A percentile compares a stretch with the other conserved stretches of the same genome.
phyloP scores from a whole-genome alignment of 345 rosid species.

The Gossypium turneri region DNA sequence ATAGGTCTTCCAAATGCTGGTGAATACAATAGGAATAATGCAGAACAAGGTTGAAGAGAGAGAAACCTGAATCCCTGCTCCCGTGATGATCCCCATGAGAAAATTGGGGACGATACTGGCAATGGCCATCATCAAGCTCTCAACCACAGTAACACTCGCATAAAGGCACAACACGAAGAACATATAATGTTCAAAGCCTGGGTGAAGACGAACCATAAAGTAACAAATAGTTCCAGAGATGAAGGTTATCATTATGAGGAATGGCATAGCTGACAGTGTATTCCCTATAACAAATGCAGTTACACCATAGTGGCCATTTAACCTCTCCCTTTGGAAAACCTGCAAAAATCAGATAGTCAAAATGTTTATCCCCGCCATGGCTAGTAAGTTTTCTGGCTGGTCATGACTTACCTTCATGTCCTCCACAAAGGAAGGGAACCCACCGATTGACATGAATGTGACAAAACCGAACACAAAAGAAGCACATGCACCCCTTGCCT shows the following conservation, averaged over 20 bases:
- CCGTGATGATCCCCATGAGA: background rate
- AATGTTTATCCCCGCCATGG: background rate
- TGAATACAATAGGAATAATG: background rate
- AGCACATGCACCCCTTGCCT: slow-evolving; percentile 3
- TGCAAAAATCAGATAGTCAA: slow-evolving; percentile 16
- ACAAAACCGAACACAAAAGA: slow-evolving; percentile 8
- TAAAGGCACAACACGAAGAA: slow-evolving; percentile 7
- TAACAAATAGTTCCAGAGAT: slow-evolving; percentile 84
- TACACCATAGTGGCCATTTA: slow-evolving; percentile 59
- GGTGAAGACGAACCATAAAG: slow-evolving; percentile 45
- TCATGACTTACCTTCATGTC: slow-evolving; percentile 12
- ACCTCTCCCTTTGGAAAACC: slow-evolving; percentile 96
- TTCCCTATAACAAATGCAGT: background rate
- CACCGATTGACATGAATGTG: slow-evolving; percentile 3
- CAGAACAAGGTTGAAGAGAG: background rate
- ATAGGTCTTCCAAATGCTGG: background rate
- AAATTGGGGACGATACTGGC: slow-evolving; percentile 30
- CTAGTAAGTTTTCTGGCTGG: background rate
- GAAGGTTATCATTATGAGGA: slow-evolving; percentile 27
- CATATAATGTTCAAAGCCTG: background rate
- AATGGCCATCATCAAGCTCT: slow-evolving; percentile 79
- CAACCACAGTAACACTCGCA: background rate
- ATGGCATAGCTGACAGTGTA: slow-evolving; percentile 1
- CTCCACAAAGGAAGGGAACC: slow-evolving; percentile 8
- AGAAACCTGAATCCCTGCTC: slow-evolving; percentile 9